phyloP scores from a whole-genome alignment of 306 rosid genomes.

The Cyamopsis tetragonoloba region DNA sequence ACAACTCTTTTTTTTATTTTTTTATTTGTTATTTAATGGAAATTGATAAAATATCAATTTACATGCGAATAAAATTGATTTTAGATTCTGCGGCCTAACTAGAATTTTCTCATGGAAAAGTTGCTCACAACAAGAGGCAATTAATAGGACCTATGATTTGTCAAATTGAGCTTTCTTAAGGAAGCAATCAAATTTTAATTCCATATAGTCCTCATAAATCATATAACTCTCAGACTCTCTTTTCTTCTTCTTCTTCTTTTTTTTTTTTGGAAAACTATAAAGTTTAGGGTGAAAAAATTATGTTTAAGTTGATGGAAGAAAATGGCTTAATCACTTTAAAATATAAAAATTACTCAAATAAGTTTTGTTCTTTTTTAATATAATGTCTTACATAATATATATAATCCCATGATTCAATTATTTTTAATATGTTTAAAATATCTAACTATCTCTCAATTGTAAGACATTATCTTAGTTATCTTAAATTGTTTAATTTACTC shows the following conservation, averaged over 20 bases:
- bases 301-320: no score
- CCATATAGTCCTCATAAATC: neutral
- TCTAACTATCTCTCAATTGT: no score
- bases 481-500: neutral
- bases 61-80: neutral
- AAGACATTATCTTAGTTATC: no score
- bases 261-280: no score
- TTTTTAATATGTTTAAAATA: no score
- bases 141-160: neutral
- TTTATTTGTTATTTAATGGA: neutral
- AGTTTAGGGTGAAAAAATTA: no score
- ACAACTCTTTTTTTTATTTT: neutral
- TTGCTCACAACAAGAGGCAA: neutral
- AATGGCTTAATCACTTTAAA: no score
- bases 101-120: neutral
- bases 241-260: no score
- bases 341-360: no score
- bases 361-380: no score
- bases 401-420: no score
- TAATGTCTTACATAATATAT: no score
- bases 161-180: neutral
- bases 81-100: neutral
- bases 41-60: neutral
- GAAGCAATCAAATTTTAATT: constrained; percentile 1
- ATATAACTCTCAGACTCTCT: neutral